Conservation (phyloP, 768 basidiomycete genomes). For the Neoboletus magnificus region DNA sequence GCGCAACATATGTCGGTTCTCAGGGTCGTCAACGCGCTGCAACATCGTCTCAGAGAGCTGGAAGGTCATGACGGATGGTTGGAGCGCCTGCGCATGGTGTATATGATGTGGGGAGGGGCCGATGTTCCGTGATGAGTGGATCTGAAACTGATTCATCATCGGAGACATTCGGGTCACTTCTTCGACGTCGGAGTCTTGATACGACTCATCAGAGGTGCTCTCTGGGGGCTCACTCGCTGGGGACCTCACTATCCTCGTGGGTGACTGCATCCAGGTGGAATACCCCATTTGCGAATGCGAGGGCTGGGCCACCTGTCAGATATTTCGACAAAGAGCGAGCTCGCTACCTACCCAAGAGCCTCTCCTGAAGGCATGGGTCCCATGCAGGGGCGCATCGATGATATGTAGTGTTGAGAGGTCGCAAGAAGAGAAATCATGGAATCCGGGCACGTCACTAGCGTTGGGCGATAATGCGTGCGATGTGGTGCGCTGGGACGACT, state of each 20-base stretch:
- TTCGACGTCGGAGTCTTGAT: conserved; percentile 28
- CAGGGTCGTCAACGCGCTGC: conserved; percentile 27
- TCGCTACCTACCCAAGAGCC: conserved; percentile 25
- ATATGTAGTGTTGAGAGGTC: conserved; percentile 11
- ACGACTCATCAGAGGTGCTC: conserved; percentile 29
- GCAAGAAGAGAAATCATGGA: conserved; percentile 7
- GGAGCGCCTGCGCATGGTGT: conserved; percentile 13
- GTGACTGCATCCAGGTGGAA: conserved; percentile 11
- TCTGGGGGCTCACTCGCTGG: conserved; percentile 30
- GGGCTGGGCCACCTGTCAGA: conserved; percentile 24
- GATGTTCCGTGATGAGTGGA: conserved; percentile 16
- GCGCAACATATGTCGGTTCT: conserved; percentile 20
- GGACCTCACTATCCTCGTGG: conserved; percentile 17
- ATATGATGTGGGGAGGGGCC: conserved; percentile 2
- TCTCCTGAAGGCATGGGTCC: conserved; percentile 15
- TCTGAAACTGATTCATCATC: conserved; percentile 32
- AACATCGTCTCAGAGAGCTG: conserved; percentile 24
- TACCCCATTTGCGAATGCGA: conserved; percentile 14
- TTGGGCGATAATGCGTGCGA: conserved; percentile 20
- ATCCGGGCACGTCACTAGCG: conserved; percentile 11
- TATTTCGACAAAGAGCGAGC: background rate
- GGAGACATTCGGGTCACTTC: conserved; percentile 28
- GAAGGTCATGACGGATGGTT: conserved; percentile 31
- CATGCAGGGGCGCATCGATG: conserved; percentile 7
- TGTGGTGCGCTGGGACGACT: conserved; percentile 32